A percentile compares a stretch with the other conserved stretches of the same genome.
phyloP scores from a whole-genome alignment of 805 yeast genomes.

The Ogataea populi-albae region DNA sequence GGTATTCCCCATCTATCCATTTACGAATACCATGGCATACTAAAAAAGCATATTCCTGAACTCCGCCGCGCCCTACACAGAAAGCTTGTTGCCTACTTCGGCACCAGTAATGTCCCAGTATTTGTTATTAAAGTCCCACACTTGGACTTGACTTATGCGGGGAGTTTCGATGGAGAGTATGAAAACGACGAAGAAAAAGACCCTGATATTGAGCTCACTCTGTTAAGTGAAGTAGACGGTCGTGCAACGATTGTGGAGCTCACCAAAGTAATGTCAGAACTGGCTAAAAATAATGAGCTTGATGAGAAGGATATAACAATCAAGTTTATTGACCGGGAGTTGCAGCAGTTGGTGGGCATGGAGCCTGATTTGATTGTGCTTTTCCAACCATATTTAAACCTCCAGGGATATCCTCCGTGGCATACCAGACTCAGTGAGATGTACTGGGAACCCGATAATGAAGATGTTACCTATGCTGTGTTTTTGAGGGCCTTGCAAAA shows the following conservation, averaged over 20 bases:
- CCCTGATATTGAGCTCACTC: conserved; percentile 55
- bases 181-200: conserved; percentile 18
- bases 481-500: conserved; percentile 74
- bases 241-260: conserved; percentile 85
- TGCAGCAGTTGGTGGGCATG: conserved; percentile 72
- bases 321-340: conserved; percentile 70
- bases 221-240: conserved; percentile 79
- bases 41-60: conserved; percentile 53
- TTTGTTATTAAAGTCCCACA: conserved; percentile 68
- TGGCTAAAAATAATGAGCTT: conserved; percentile 61
- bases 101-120: conserved; percentile 62
- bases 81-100: conserved; percentile 70
- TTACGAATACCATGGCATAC: conserved; percentile 75
- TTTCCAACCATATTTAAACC: conserved; percentile 82
- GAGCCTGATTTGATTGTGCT: conserved; percentile 88
- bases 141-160: conserved; percentile 46
- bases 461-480: conserved; percentile 75
- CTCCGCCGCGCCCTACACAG: conserved; percentile 54
- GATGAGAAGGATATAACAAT: conserved; percentile 66
- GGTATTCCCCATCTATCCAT: conserved; percentile 71
- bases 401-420: conserved; percentile 98
- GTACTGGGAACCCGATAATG: conserved; percentile 87
- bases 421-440: conserved; percentile 87
- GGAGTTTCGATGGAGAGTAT: conserved; percentile 35
- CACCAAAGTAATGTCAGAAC: conserved; percentile 79